Conservation (phyloP, 2,329 filamentous ascomycete genomes). For the Neonectria punicea region DNA sequence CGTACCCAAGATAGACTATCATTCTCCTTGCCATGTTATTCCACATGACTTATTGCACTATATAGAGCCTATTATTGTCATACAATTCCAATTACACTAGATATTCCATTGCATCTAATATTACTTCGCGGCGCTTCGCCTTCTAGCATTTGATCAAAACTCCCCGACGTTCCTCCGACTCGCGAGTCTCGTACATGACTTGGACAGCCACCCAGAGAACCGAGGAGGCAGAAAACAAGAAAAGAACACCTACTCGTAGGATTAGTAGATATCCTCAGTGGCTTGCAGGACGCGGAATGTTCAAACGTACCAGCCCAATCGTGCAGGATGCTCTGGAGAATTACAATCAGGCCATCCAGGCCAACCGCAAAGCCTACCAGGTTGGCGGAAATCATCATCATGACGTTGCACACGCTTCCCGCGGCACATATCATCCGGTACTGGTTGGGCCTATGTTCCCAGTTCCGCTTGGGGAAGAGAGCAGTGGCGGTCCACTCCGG, state of each 20-base stretch:
- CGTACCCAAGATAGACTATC: background rate
- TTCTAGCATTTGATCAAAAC: constrained; percentile 82
- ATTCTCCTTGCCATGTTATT: background rate
- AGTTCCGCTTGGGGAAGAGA: constrained; percentile 79
- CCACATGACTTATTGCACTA: constrained; percentile 22
- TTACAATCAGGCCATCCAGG: constrained; percentile 82
- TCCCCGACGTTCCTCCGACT: constrained; percentile 83
- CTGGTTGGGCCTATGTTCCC: constrained; percentile 73
- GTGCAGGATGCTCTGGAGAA: constrained; percentile 79
- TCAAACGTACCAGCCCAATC: constrained; percentile 72
- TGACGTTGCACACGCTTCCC: constrained; percentile 83
- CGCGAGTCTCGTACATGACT: constrained; percentile 95
- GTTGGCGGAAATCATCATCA: constrained; percentile 97
- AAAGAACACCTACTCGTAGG: constrained; percentile 68
- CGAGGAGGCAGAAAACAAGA: constrained; percentile 76
- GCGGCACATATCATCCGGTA: constrained; percentile 85
- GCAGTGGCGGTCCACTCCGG: constrained; percentile 81
- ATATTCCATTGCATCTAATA: background rate
- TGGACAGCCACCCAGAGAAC: constrained; percentile 87
- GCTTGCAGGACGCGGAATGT: background rate
- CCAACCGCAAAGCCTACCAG: constrained; percentile 95
- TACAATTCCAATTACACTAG: constrained; percentile 31
- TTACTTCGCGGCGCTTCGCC: background rate
- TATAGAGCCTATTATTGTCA: constrained; percentile 18
- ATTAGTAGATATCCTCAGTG: constrained; percentile 33